Evolutionary conservation across 2,329 filamentous ascomycete genomes (phyloP).

Genomic region (Ophiostoma ips): DNA sequence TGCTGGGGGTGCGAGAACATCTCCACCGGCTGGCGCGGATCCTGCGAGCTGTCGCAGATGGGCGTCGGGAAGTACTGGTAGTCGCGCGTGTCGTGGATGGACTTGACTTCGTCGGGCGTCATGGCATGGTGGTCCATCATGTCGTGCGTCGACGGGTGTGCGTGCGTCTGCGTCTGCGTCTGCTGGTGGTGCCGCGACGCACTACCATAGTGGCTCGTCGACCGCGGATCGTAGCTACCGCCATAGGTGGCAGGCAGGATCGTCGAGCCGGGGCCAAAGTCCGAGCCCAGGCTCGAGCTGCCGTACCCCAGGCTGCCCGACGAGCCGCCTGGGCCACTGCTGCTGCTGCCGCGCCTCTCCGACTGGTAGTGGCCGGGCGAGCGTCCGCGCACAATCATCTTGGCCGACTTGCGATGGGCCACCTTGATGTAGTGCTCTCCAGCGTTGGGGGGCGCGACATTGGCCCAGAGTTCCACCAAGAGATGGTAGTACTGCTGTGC

Average conservation of each 20-base stretch:
- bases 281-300: slow-evolving; percentile 25
- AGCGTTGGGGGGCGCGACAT: slow-evolving; percentile 37
- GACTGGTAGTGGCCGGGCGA: slow-evolving; percentile 72
- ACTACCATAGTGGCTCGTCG: slow-evolving; percentile 26
- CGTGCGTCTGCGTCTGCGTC: slow-evolving; percentile 11
- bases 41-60: slow-evolving; percentile 34
- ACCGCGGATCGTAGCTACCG: slow-evolving; percentile 26
- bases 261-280: slow-evolving; percentile 24
- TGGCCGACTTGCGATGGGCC: slow-evolving; percentile 58
- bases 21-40: slow-evolving; percentile 32
- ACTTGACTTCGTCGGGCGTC: slow-evolving; percentile 36
- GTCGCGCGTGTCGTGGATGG: slow-evolving; percentile 32
- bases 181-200: slow-evolving; percentile 23
- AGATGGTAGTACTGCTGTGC: slow-evolving; percentile 89
- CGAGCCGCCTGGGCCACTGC: slow-evolving; percentile 53
- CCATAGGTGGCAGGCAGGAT: slow-evolving; percentile 27
- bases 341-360: slow-evolving; percentile 51
- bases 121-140: slow-evolving; percentile 36
- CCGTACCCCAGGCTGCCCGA: slow-evolving; percentile 41
- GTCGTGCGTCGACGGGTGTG: no score
- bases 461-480: slow-evolving; percentile 70
- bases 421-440: slow-evolving; percentile 52
- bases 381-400: slow-evolving; percentile 76
- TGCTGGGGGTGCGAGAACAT: slow-evolving; percentile 29
- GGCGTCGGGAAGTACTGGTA: slow-evolving; percentile 41